Percentiles rank a stretch among this genome's conserved stretches.
Evolutionary conservation across 1,284 basidiomycete genomes (phyloP).

Genomic region (Cutaneotrichosporon cavernicola): DNA sequence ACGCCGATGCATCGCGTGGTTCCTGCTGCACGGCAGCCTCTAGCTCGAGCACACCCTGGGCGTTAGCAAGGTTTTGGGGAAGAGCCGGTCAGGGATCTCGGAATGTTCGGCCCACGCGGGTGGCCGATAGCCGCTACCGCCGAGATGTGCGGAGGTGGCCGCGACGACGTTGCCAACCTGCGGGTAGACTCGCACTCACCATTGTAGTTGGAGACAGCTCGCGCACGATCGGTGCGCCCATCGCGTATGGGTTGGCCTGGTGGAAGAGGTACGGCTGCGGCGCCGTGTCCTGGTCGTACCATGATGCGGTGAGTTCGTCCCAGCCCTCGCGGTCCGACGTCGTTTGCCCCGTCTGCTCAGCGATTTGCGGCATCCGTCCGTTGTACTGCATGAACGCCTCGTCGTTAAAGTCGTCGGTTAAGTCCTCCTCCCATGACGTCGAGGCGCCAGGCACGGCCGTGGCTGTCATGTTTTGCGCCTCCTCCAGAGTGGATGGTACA

Average conservation of each 20-base stretch:
- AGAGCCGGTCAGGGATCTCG: conserved; percentile 12
- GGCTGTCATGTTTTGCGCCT: conserved; percentile 51
- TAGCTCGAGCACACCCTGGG: conserved; percentile 77
- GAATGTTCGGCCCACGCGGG: not conserved
- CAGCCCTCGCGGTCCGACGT: conserved; percentile 50
- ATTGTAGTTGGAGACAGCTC: conserved; percentile 41
- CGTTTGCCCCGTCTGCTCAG: conserved; percentile 27
- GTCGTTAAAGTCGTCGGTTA: conserved; percentile 39
- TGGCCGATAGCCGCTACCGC: too few species aligned
- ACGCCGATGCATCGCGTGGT: conserved; percentile 68
- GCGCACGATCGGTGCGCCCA: conserved; percentile 58
- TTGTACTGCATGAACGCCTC: conserved; percentile 43
- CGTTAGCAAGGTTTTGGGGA: conserved; percentile 22
- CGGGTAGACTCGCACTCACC: conserved; percentile 22
- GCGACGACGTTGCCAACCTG: not conserved
- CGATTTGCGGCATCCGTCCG: conserved; percentile 23
- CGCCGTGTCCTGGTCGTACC: conserved; percentile 71
- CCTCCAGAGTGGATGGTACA: conserved; percentile 49
- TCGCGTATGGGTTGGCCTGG: conserved; percentile 73
- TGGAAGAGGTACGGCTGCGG: conserved; percentile 69
- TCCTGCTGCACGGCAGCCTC: conserved; percentile 86
- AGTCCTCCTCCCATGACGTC: conserved; percentile 50
- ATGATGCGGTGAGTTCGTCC: conserved; percentile 71
- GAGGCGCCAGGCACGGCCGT: conserved; percentile 45
- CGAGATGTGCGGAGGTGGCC: too few species aligned